Conservation (phyloP, 768 basidiomycete genomes). For the Naganishia vaughanmartiniae region DNA sequence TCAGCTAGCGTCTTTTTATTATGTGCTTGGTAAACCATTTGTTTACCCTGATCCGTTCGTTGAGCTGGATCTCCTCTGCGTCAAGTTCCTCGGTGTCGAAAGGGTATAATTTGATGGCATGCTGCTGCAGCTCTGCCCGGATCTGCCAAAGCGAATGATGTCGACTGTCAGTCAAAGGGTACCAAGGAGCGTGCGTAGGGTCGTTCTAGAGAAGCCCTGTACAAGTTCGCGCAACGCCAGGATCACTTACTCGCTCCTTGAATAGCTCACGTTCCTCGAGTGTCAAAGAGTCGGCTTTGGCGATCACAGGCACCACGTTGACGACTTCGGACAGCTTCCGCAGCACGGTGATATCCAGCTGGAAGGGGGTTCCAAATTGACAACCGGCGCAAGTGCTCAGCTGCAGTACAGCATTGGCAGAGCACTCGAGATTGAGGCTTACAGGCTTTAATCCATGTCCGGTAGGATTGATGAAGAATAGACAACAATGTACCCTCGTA, state of each 20-base stretch:
- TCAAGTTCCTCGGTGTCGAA: conserved; percentile 96
- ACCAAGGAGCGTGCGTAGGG: no score
- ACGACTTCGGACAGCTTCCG: conserved; percentile 98
- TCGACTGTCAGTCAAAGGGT: no score
- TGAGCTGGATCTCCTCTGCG: conserved; percentile 84
- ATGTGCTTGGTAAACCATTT: background rate
- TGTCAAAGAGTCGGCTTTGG: conserved; percentile 92
- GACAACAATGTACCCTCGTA: conserved; percentile 94
- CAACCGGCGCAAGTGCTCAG: background rate
- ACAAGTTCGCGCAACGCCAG: background rate
- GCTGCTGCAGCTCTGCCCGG: conserved; percentile 81
- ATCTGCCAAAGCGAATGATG: conserved; percentile 60
- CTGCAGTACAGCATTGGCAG: background rate
- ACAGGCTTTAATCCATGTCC: conserved; percentile 86
- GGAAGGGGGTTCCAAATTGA: background rate
- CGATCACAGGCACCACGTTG: conserved; percentile 99
- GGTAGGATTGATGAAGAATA: conserved; percentile 99
- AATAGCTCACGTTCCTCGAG: conserved; percentile 86
- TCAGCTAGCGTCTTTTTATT: background rate
- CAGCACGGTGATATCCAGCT: conserved; percentile 95
- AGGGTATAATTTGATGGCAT: conserved; percentile 92
- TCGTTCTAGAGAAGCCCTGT: no score
- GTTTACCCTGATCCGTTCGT: conserved; percentile 77
- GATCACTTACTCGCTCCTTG: conserved; percentile 74
- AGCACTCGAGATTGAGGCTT: conserved; percentile 8